phyloP scores from a whole-genome alignment of 805 yeast species.

The Teunomyces pallodes region DNA sequence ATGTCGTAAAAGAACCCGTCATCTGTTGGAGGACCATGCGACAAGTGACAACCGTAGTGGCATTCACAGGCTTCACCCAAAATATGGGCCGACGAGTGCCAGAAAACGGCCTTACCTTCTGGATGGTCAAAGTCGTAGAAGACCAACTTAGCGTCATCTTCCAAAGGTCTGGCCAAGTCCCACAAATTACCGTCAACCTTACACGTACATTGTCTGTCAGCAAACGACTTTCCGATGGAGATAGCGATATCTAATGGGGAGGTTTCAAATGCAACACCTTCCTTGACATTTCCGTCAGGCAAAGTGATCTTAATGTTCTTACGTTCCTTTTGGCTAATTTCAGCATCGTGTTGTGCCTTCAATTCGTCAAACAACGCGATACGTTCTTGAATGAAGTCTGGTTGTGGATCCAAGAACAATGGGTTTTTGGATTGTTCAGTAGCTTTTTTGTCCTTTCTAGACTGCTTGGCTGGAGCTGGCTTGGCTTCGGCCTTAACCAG shows the following conservation, averaged over 20 bases:
- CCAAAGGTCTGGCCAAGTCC: slow-evolving; percentile 95
- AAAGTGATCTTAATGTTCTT: slow-evolving; percentile 70
- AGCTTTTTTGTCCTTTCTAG: slow-evolving; percentile 31
- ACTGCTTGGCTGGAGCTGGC: slow-evolving; percentile 13
- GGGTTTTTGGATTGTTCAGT: slow-evolving; percentile 18
- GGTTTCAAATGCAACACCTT: slow-evolving; percentile 85
- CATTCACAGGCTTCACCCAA: slow-evolving; percentile 98
- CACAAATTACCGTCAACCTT: slow-evolving; percentile 88
- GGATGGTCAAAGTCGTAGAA: slow-evolving; percentile 87
- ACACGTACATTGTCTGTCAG: slow-evolving; percentile 86
- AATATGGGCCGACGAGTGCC: slow-evolving; percentile 99
- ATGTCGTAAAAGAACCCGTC: slow-evolving; percentile 98
- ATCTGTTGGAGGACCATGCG: slow-evolving; percentile 90
- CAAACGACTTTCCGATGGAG: slow-evolving; percentile 79
- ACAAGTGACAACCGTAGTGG: slow-evolving; percentile 88
- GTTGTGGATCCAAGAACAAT: slow-evolving; percentile 65
- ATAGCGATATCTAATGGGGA: slow-evolving; percentile 84
- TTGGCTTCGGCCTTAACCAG: slow-evolving; percentile 24
- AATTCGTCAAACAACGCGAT: slow-evolving; percentile 74
- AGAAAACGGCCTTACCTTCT: slow-evolving; percentile 94
- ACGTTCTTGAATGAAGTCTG: slow-evolving; percentile 81
- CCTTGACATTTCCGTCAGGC: slow-evolving; percentile 79
- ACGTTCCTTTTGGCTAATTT: slow-evolving; percentile 58
- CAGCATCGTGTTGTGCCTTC: slow-evolving; percentile 73
- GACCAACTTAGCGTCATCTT: slow-evolving; percentile 64